phyloP scores from a whole-genome alignment of 140 eudicot species.

The Flaveria floridana region DNA sequence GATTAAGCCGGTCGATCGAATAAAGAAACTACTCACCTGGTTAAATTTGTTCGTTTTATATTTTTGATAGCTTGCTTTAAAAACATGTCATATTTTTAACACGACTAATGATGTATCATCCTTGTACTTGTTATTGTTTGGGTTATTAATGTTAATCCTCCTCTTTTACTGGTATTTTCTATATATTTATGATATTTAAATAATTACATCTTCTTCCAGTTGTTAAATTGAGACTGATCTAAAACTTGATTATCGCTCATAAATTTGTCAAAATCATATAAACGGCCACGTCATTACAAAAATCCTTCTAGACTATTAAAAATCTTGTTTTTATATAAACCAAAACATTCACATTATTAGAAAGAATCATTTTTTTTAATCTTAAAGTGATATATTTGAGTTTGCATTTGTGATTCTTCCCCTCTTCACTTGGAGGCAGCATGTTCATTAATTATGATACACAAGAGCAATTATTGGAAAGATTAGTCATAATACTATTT shows the following conservation, averaged over 20 bases:
- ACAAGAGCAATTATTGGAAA: constrained; percentile 23
- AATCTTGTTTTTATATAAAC: neutral
- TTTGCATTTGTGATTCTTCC: neutral
- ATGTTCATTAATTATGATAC: constrained; percentile 10
- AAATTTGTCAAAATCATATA: neutral
- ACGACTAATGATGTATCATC: too few relatives aligned
- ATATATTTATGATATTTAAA: too few relatives aligned
- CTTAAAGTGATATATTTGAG: neutral
- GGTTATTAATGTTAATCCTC: too few relatives aligned
- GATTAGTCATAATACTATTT: constrained; percentile 16
- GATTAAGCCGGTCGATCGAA: too few relatives aligned
- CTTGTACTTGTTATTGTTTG: too few relatives aligned
- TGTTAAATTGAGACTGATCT: too few relatives aligned
- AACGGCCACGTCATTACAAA: neutral
- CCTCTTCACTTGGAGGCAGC: constrained; percentile 9
- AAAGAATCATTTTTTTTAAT: neutral
- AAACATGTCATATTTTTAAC: too few relatives aligned
- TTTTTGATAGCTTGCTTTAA: too few relatives aligned
- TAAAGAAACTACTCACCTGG: too few relatives aligned
- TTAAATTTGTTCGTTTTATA: too few relatives aligned
- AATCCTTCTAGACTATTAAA: neutral
- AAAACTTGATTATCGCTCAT: neutral
- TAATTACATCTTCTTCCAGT: too few relatives aligned
- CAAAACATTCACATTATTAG: constrained; percentile 8
- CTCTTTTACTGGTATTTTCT: too few relatives aligned